These are phyloP conservation scores for Colletotrichum orchidophilum DNA, from an alignment of 2,329 filamentous ascomycete species.

Conservation along the genomic window DNA sequence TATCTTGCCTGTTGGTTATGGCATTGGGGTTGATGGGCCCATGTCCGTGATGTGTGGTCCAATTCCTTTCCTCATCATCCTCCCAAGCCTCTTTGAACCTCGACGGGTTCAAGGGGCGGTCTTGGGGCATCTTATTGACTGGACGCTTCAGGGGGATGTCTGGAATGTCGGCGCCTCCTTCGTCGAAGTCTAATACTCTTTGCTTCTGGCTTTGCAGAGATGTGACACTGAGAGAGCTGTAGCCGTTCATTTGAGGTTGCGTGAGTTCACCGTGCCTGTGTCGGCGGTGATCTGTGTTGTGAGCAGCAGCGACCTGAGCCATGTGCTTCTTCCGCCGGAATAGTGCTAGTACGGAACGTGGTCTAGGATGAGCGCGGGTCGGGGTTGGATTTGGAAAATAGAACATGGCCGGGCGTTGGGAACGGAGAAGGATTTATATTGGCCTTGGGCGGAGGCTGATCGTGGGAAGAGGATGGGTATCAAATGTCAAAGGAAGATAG, in stretches of 20 bases:
- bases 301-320: constrained; percentile 15
- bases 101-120: constrained; percentile 8
- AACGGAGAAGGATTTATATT: constrained; percentile 12
- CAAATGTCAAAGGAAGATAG: constrained; percentile 21
- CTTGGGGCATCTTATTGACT: neutral
- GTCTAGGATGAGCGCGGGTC: neutral
- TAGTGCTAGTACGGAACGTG: constrained; percentile 8
- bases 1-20: neutral
- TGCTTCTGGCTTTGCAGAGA: neutral
- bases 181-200: constrained; percentile 10
- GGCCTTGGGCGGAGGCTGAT: neutral
- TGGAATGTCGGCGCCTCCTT: constrained; percentile 34
- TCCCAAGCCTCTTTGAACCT: constrained; percentile 28
- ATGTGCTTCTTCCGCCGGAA: constrained; percentile 25
- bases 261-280: constrained; percentile 21
- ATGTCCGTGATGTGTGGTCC: constrained; percentile 13
- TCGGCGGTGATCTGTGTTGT: constrained; percentile 6
- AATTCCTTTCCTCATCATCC: constrained; percentile 27
- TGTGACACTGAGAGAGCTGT: constrained; percentile 12
- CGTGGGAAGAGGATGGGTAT: neutral
- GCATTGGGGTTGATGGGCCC: constrained; percentile 22
- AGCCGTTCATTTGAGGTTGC: neutral
- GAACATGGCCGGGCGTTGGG: constrained; percentile 5
- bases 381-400: neutral
- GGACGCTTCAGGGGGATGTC: constrained; percentile 37